Conservation (phyloP, 345 rosid species). For the Sisymbrium irio region DNA sequence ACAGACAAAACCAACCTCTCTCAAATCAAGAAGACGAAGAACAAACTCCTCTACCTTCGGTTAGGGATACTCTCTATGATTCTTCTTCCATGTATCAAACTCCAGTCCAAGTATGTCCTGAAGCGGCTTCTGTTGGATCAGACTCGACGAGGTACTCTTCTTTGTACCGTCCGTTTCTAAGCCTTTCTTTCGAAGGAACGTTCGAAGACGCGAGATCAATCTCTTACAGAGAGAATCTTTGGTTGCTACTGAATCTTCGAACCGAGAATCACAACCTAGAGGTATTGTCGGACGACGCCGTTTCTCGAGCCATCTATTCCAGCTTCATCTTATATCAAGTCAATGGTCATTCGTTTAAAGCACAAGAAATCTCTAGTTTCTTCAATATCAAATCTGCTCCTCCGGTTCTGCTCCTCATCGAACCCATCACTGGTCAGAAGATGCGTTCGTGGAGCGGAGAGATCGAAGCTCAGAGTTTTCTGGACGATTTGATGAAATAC, state of each 20-base stretch:
- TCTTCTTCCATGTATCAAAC: background rate
- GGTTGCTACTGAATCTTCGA: conserved; percentile 20
- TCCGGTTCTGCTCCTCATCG: background rate
- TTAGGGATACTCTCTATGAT: background rate
- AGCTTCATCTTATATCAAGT: background rate
- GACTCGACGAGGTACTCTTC: background rate
- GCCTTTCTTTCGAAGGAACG: background rate
- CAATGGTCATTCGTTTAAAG: conserved; percentile 31
- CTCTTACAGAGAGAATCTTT: background rate
- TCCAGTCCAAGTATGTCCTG: too few species aligned
- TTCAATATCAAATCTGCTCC: conserved; percentile 51
- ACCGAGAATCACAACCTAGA: background rate
- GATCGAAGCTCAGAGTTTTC: conserved; percentile 72
- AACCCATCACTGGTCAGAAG: conserved; percentile 39
- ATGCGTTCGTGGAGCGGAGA: conserved; percentile 71
- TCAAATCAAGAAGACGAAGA: background rate
- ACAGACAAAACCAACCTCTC: background rate
- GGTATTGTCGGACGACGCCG: background rate
- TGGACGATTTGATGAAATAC: conserved; percentile 42
- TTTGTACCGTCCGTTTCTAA: background rate
- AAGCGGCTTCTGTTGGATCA: too few species aligned
- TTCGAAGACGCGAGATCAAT: background rate
- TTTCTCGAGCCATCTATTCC: background rate
- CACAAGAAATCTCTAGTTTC: conserved; percentile 64
- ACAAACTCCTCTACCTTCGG: background rate